Base-by-base conservation (phyloP, 176 grass and related monocot species). In the Oryza officinalis region DNA sequence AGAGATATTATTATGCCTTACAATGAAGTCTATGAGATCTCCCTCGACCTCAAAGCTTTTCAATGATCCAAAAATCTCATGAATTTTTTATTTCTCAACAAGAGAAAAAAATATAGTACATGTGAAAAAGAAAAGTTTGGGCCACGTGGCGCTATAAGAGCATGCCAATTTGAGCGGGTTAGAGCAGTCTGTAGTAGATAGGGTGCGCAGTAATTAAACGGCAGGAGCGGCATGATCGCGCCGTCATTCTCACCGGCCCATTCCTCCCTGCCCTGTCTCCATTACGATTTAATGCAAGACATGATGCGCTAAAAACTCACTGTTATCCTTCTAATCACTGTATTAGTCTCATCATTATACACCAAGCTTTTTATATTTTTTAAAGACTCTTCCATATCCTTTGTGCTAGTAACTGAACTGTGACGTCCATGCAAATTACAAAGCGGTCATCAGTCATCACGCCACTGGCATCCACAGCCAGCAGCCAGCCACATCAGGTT, bases 241-340 rank as follows among this genome's bases (percentile, higher is more conserved):
- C 67, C 45, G 74, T 86, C 88, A 41, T 74, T 78, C 73, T 90
- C 84, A 63, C 13, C 32, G 32, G 15, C 74, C 43, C 32, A 22
- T 81, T 71, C 35, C 65, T 54, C 43, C 71, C 54, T 66, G 4
- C 15, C 44, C 71, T 25, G 18, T 68, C 69, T 27, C 59, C 17
- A 44, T 83, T 68, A 31, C 30, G 6, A 66, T 81, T 89, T 57
- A 81, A 72, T 77, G 72, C 26, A 10, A 30, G 80, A 44, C 15
- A 79, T n/a, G 66, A 40, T 45, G 60, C 22, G 0, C 59, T 32
- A 13, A 67, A 65, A 74, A 75, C 72, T 63, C 13, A 65, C 35
- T 6, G 12, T 63, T 79, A 46, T 12, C 76, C 43, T 23, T 75
- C 80, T 63, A 71, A 81, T 71, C 23, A 61, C 33, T 27, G 23